phyloP scores from a whole-genome alignment of 352 stramenopile species.

The Globisporangium iwayamae region DNA sequence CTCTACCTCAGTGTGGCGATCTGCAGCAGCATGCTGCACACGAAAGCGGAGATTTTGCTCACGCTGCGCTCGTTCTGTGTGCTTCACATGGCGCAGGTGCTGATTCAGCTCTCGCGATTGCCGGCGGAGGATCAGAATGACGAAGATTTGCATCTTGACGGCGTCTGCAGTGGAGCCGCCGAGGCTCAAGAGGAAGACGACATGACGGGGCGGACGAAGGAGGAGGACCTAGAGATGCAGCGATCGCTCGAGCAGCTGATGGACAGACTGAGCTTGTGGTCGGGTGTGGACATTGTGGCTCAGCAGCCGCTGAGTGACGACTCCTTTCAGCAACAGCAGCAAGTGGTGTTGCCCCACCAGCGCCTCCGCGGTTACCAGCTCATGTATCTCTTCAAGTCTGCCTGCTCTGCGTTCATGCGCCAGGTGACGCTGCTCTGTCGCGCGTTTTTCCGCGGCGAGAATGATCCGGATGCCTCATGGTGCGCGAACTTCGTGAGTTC shows the following conservation, averaged over 20 bases:
- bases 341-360: constrained; percentile 19
- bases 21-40: constrained; percentile 73
- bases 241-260: constrained; percentile 52
- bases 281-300: constrained; percentile 35
- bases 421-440: constrained; percentile 74
- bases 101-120: constrained; percentile 58
- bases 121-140: constrained; percentile 59
- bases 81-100: constrained; percentile 75
- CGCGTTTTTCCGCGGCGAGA: constrained; percentile 71
- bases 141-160: constrained; percentile 19
- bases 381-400: constrained; percentile 72
- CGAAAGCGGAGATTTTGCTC: constrained; percentile 75
- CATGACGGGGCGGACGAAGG: constrained; percentile 22
- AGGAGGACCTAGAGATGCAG: constrained; percentile 35
- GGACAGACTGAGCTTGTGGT: constrained; percentile 33
- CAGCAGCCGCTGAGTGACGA: constrained; percentile 12
- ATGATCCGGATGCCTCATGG: constrained; percentile 70
- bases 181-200: constrained; percentile 10
- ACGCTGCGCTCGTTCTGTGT: constrained; percentile 77
- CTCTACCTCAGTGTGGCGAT: constrained; percentile 73
- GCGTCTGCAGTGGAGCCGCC: constrained; percentile 9
- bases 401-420: constrained; percentile 66
- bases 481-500: constrained; percentile 81
- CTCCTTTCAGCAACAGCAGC: constrained; percentile 2
- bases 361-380: constrained; percentile 51